A percentile compares a stretch with the other conserved stretches of the same genome.
phyloP scores from a whole-genome alignment of 2,329 filamentous ascomycete species.

The Hortaea sp. region DNA sequence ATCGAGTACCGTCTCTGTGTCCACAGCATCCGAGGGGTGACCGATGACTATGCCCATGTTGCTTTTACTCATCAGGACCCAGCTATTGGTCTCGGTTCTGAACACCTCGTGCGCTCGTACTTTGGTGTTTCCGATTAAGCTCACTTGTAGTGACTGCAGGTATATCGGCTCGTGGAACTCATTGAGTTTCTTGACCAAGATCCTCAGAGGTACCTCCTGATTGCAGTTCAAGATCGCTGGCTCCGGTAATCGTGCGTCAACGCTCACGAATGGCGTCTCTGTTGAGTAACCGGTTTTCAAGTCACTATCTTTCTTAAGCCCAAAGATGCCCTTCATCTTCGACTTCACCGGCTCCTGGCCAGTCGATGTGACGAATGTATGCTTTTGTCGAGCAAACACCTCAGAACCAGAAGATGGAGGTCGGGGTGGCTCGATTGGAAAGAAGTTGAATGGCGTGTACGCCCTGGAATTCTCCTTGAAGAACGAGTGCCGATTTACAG shows the following conservation, averaged over 20 bases:
- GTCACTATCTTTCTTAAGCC: conserved; percentile 23
- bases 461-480: conserved; percentile 80
- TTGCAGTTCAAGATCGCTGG: conserved; percentile 86
- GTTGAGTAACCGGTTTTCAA: conserved; percentile 18
- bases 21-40: conserved; percentile 43
- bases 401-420: conserved; percentile 59
- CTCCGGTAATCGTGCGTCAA: conserved; percentile 79
- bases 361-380: conserved; percentile 41
- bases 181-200: conserved; percentile 69
- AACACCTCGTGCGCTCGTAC: conserved; percentile 67
- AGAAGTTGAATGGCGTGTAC: conserved; percentile 62
- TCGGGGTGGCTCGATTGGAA: conserved; percentile 84
- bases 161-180: conserved; percentile 60
- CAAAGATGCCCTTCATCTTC: conserved; percentile 54
- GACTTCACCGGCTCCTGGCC: conserved; percentile 20
- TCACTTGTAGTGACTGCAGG: conserved; percentile 69
- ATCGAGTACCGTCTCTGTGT: conserved; percentile 33
- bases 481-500: conserved; percentile 75
- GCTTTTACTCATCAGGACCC: conserved; percentile 62
- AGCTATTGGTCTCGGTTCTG: conserved; percentile 60
- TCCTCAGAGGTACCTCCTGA: conserved; percentile 66
- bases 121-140: conserved; percentile 68
- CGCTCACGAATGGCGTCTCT: conserved; percentile 49
- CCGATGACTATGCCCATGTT: conserved; percentile 64
- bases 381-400: conserved; percentile 67